Evolutionary conservation across 495 filamentous ascomycete species (phyloP), one percentile per base, ranked within the genome.

Genomic region (Bacidia gigantensis): DNA sequence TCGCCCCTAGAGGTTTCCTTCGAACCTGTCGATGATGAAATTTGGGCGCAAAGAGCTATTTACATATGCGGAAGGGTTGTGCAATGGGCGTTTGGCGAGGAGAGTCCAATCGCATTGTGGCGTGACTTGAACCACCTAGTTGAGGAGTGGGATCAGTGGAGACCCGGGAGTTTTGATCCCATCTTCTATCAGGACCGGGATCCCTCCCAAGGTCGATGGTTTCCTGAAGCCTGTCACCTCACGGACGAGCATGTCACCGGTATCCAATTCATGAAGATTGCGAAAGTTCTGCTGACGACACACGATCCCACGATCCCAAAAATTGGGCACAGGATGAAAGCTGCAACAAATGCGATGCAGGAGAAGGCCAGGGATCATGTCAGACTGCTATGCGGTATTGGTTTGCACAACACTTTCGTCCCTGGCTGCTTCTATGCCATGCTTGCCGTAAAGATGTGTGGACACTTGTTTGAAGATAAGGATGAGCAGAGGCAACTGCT

Each of bases 61-160:
- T 51, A 48, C 47, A 56, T 41, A 18, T 55, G 53, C 3, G 53
- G 35, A 11, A 48, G 44, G 26, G 49, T 45, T 14, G 18, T 50
- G n/a, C 53, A 55, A 40, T 55, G 53, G 47, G 53, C 41, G 5
- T 55, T 51, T 2, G 47, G 47, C 5, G 40, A 24, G 26, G 53
- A 51, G 1, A 5, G 45, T 26, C 35, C 40, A 9, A 17, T 20
- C 2, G 23, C 23, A 20, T 39, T 21, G 11, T 51, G 53, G 53
- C 29, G 21, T n/a, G 48, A 55, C 3, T 14, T 51, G 22, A 24
- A 49, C 35, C 20, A 46, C 20, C 26, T 50, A 1, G 32, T 51
- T 1, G 14, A 35, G 20, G 29, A 55, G 21, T 55, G 48, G 53
- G 25, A 38, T 12, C 20, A 35, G 1, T 26, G 14, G 26, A 40